Evolutionary conservation across 441 rosid species (phyloP).

Genomic region (Corymbia citriodora): DNA sequence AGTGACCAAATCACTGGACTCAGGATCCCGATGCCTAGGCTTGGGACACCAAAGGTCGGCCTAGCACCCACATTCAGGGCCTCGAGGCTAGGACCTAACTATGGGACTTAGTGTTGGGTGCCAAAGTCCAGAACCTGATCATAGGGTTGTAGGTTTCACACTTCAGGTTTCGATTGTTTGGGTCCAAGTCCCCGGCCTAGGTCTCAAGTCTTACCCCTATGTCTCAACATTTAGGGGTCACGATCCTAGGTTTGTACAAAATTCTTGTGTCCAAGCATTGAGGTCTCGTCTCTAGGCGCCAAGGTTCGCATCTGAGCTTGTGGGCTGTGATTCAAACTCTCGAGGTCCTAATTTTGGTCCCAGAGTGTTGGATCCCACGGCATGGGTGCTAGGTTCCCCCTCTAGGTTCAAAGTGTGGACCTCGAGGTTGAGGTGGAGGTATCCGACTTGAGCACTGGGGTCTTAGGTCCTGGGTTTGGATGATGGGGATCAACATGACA

Average conservation of each 20-base stretch:
- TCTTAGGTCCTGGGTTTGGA: background rate
- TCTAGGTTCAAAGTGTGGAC: background rate
- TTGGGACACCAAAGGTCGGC: background rate
- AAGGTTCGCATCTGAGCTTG: background rate
- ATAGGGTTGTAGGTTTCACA: too few relatives aligned
- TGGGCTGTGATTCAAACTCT: background rate
- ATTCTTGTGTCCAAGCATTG: too few relatives aligned
- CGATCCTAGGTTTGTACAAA: too few relatives aligned
- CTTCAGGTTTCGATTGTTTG: too few relatives aligned
- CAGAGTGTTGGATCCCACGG: background rate
- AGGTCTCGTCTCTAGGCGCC: background rate
- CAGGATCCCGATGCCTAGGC: background rate
- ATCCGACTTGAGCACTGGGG: rapidly evolving
- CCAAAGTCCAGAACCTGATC: too few relatives aligned
- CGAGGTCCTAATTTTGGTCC: background rate
- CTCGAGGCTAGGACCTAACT: background rate
- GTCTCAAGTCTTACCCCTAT: background rate
- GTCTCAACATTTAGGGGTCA: background rate
- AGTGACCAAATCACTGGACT: background rate
- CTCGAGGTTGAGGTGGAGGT: background rate
- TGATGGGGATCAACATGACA: background rate
- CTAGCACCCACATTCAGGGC: background rate
- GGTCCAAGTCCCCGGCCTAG: background rate
- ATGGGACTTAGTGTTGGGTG: too few relatives aligned
- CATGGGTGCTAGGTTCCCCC: background rate